phyloP scores from a whole-genome alignment of 345 rosid species.

The Eutrema yunnanense region DNA sequence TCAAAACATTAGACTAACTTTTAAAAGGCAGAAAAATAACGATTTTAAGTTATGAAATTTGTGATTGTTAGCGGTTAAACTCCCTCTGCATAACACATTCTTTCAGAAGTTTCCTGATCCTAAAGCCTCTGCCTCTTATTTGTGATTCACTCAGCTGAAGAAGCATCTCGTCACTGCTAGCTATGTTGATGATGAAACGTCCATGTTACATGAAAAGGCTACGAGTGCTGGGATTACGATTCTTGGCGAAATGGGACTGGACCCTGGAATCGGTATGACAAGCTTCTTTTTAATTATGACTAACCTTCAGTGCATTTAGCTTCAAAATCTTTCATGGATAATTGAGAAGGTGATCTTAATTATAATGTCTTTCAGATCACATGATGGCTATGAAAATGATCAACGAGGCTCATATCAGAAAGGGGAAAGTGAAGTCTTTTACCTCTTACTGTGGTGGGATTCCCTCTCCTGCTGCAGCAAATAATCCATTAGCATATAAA shows the following conservation, averaged over 20 bases:
- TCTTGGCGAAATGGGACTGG: conserved; percentile 98
- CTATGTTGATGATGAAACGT: conserved; percentile 75
- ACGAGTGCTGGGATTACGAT: conserved; percentile 71
- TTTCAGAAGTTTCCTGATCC: background rate
- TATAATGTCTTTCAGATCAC: conserved; percentile 55
- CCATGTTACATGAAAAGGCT: conserved; percentile 59
- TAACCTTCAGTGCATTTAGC: background rate
- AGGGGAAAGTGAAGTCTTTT: conserved; percentile 75
- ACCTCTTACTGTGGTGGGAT: conserved; percentile 91
- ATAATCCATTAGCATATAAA: conserved; percentile 88
- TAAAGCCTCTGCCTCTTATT: background rate
- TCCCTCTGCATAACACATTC: background rate
- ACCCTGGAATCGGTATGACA: conserved; percentile 91
- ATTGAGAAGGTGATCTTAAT: background rate
- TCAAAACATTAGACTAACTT: background rate
- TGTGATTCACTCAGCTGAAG: conserved; percentile 46
- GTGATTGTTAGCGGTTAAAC: background rate
- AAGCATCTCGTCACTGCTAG: conserved; percentile 96
- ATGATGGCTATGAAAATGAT: conserved; percentile 99
- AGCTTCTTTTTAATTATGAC: background rate
- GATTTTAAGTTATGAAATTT: background rate
- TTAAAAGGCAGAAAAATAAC: background rate
- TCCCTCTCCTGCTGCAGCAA: conserved; percentile 95
- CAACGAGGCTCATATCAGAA: conserved; percentile 54
- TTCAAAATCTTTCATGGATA: background rate